phyloP scores from a whole-genome alignment of 139 green algal species.

The Zygnema circumcarinatum region DNA sequence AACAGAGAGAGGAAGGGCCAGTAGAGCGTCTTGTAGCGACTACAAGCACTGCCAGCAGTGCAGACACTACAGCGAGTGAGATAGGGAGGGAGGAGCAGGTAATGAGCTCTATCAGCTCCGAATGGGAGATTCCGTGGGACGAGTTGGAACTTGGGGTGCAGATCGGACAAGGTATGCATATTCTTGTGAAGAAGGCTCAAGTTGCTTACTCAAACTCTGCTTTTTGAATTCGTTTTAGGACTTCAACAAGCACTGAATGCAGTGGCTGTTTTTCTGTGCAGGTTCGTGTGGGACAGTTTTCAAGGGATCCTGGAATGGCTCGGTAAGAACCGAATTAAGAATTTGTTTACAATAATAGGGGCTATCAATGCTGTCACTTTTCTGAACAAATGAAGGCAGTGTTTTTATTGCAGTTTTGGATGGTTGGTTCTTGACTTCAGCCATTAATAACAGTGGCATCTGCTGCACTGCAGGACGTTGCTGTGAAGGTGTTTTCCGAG shows the following conservation, averaged over 20 bases:
- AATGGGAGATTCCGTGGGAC: constrained; percentile 57
- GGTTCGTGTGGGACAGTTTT: constrained; percentile 38
- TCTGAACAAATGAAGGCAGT: neutral
- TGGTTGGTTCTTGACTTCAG: neutral
- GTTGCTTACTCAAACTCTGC: neutral
- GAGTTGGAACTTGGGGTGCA: constrained; percentile 45
- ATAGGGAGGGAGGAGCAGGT: constrained; percentile 21
- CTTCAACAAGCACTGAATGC: neutral
- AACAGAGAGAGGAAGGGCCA: too few species aligned
- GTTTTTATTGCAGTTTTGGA: neutral
- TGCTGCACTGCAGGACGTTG: constrained; percentile 38
- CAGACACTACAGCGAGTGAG: constrained; percentile 11
- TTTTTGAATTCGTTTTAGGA: neutral
- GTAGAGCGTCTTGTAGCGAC: neutral
- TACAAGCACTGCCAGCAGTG: neutral
- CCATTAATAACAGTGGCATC: neutral
- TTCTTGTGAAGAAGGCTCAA: neutral
- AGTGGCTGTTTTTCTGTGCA: too few species aligned
- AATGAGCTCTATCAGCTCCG: neutral
- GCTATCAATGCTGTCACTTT: neutral
- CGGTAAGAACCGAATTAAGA: constrained; percentile 18
- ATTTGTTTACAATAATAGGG: neutral
- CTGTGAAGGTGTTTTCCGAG: constrained; percentile 61
- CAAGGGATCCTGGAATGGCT: constrained; percentile 35
- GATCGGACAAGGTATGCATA: constrained; percentile 50